Evolutionary conservation across 2,329 filamentous ascomycete genomes (phyloP).

Genomic region (Hypoxylon sp.): DNA sequence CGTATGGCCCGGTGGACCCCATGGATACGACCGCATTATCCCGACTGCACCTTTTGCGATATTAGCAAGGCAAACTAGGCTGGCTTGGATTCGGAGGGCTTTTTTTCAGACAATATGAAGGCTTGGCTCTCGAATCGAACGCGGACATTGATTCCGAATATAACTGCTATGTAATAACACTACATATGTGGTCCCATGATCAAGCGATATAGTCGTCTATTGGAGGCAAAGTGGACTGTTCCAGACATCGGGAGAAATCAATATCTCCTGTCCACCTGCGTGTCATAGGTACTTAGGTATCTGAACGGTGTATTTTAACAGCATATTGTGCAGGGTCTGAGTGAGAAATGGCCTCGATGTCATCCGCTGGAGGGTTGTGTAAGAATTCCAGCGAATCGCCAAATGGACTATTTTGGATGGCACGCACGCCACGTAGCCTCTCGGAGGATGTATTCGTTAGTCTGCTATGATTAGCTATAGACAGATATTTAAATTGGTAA

Average conservation of each 20-base stretch:
- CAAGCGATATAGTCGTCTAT: constrained; percentile 34
- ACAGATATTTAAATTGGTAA: constrained; percentile 31
- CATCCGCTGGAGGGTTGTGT: constrained; percentile 22
- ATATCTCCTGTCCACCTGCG: constrained; percentile 9
- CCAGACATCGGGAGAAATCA: constrained; percentile 10
- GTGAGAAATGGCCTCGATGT: constrained; percentile 13
- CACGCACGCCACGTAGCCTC: constrained; percentile 9
- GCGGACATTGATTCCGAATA: constrained; percentile 20
- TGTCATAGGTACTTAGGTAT: constrained; percentile 4
- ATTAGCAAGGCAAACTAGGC: constrained; percentile 50
- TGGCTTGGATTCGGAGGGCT: constrained; percentile 52
- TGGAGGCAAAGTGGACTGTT: constrained; percentile 30
- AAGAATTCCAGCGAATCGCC: constrained; percentile 14
- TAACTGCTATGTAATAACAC: constrained; percentile 31
- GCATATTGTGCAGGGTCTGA: constrained; percentile 9
- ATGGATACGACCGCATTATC: constrained; percentile 54
- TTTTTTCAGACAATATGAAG: constrained; percentile 45
- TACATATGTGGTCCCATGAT: constrained; percentile 34
- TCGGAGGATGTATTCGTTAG: constrained; percentile 28
- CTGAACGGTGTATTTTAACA: constrained; percentile 22
- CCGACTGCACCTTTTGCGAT: constrained; percentile 52
- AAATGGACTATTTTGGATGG: constrained; percentile 25
- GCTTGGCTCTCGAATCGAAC: constrained; percentile 22
- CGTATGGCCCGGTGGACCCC: constrained; percentile 55
- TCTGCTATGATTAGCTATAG: constrained; percentile 23